These are phyloP conservation scores for Mycena latifolia DNA, from an alignment of 768 basidiomycete genomes.

Conservation along the genomic window DNA sequence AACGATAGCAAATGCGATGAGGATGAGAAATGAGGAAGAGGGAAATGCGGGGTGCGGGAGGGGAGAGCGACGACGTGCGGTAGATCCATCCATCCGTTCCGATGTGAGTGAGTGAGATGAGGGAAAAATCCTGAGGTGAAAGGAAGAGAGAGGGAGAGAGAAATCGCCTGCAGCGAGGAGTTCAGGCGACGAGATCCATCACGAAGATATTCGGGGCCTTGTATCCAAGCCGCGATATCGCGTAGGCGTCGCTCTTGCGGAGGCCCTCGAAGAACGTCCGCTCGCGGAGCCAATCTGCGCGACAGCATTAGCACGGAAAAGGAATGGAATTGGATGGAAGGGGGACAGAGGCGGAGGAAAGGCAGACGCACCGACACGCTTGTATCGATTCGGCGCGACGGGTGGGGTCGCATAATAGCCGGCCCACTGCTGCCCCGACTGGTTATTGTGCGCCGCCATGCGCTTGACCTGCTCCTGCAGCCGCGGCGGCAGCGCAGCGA, in stretches of 20 bases:
- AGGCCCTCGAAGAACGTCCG: slow-evolving; percentile 78
- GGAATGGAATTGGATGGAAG: too few species aligned
- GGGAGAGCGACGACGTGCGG: slow-evolving; percentile 1
- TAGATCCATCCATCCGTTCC: slow-evolving; percentile 26
- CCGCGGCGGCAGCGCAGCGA: slow-evolving; percentile 68
- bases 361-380: slow-evolving; percentile 66
- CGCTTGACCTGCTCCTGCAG: slow-evolving; percentile 81
- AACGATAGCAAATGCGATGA: slow-evolving; percentile 17
- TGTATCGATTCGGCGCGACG: slow-evolving; percentile 61
- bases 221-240: slow-evolving; percentile 73
- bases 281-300: slow-evolving; percentile 83
- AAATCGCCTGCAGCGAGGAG: not conserved
- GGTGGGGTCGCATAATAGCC: slow-evolving; percentile 63
- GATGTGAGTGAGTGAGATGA: too few species aligned
- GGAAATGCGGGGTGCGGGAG: not conserved
- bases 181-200: slow-evolving; percentile 65
- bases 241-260: slow-evolving; percentile 70
- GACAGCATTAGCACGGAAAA: slow-evolving; percentile 4
- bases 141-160: slow-evolving; percentile 17
- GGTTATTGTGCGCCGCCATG: slow-evolving; percentile 57
- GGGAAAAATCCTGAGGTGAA: too few species aligned
- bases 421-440: slow-evolving; percentile 39
- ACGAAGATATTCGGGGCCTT: slow-evolving; percentile 85
- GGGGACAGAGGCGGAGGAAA: too few species aligned
- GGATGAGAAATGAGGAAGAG: not conserved